Evolutionary conservation across 352 stramenopile genomes (phyloP), one percentile per base, ranked within the genome.

Genomic region (Thalassiosira ordinaria): DNA sequence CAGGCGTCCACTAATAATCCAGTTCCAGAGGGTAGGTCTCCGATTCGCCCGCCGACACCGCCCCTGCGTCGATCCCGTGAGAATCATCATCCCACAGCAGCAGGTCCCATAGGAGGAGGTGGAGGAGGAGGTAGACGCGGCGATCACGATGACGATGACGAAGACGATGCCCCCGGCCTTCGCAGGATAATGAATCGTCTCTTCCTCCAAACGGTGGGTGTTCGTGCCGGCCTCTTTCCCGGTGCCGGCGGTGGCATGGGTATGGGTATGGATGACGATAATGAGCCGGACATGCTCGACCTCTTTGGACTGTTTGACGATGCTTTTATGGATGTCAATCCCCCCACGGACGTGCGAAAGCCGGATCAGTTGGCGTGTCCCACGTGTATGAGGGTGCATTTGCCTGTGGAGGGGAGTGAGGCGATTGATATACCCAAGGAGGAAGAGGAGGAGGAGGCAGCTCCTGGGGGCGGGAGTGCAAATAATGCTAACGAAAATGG

Each of bases 371-470:
- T 72, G 44, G 63, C 63, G 49, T 72, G 63, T 60, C 63, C 63
- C 14, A 72, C 63, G 44, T 72, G 63, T 27, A 72, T 72, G 63
- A 39, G 20, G 44, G 63, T 62, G 44, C 63, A 74, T 52, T 33
- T 64, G 47, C 51, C 65, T 8, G 27, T 66, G 27, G 47, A 13
- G 24, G 51, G 65, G 27, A 63, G 31, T 22, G 65, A 74, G n/a
- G 9, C 49, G 2, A 61, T 65, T 47, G 7, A 5, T 6, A 66
- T 65, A 16, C 47, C 27, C 26, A 52, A 49, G 47, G 65, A 63
- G 27, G 26, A 24, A 22, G 64, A 24, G 24, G 51, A 62, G 16
- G 65, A 22, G 2, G 33, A 11, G 11, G 59, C 5, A 27, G 44
- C 14, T 31, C 39, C 2, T 27, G 20, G 60, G 13, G 33, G 61